phyloP scores from a whole-genome alignment of 2,329 filamentous ascomycete genomes.

The Cladorrhinum sp. region DNA sequence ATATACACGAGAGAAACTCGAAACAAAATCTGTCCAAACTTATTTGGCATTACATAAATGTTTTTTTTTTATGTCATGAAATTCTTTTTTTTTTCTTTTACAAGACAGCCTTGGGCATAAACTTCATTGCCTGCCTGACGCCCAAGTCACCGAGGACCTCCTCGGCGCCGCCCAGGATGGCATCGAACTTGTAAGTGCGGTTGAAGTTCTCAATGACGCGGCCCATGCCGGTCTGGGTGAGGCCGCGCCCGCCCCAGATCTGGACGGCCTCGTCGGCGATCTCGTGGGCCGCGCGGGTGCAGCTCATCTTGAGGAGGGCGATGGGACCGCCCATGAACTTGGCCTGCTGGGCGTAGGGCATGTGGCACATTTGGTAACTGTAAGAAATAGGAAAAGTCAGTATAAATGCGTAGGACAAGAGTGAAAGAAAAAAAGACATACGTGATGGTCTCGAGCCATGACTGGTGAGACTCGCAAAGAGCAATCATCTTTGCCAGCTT shows the following conservation, averaged over 20 bases:
- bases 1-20: not conserved
- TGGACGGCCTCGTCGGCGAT: conserved; percentile 81
- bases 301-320: conserved; percentile 75
- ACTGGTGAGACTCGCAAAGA: conserved; percentile 75
- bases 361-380: conserved; percentile 77
- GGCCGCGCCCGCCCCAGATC: conserved; percentile 78
- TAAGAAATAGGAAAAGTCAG: not conserved
- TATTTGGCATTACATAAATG: conserved; percentile 1
- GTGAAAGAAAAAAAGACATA: conserved; percentile 1
- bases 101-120: conserved; percentile 81
- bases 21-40: not conserved
- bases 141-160: conserved; percentile 79
- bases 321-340: conserved; percentile 76
- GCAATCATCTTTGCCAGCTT: conserved; percentile 91
- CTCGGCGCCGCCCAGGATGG: conserved; percentile 72
- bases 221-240: conserved; percentile 83
- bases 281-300: conserved; percentile 74
- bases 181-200: conserved; percentile 77
- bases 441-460: conserved; percentile 80
- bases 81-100: conserved; percentile 38
- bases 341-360: conserved; percentile 75
- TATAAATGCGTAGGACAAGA: not conserved
- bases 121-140: conserved; percentile 78
- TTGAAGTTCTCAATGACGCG: conserved; percentile 80
- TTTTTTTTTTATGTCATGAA: conserved; percentile 3